Evolutionary conservation across 352 stramenopile genomes (phyloP).

Genomic region (Globisporangium heterothallicum): DNA sequence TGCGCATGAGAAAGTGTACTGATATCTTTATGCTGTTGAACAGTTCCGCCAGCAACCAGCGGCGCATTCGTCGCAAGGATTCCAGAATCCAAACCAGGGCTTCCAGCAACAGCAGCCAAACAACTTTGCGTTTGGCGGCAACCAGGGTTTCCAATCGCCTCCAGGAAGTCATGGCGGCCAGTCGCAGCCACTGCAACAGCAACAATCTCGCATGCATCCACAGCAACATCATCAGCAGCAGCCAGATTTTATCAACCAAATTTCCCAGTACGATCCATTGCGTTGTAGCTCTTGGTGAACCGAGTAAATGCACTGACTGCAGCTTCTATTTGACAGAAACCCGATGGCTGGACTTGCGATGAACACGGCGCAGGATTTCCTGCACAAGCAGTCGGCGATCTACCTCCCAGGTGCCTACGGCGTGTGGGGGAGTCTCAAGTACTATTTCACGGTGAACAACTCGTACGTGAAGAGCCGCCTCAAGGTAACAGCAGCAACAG

Average conservation of each 20-base stretch:
- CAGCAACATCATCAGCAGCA: slow-evolving; percentile 34
- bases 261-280: slow-evolving; percentile 34
- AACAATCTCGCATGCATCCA: slow-evolving; percentile 14
- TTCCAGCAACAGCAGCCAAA: slow-evolving; percentile 15
- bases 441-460: slow-evolving; percentile 90
- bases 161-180: slow-evolving; percentile 13
- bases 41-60: slow-evolving; percentile 30
- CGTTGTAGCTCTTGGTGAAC: too few species aligned
- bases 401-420: slow-evolving; percentile 78
- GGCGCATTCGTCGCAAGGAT: slow-evolving; percentile 30
- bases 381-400: slow-evolving; percentile 77
- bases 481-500: slow-evolving; percentile 41
- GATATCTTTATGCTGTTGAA: background rate
- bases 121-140: slow-evolving; percentile 9
- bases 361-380: slow-evolving; percentile 79
- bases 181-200: slow-evolving; percentile 12
- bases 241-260: slow-evolving; percentile 73
- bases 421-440: slow-evolving; percentile 79
- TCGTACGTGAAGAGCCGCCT: slow-evolving; percentile 84
- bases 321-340: too few species aligned
- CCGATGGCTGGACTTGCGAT: slow-evolving; percentile 82
- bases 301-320: too few species aligned
- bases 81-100: slow-evolving; percentile 15
- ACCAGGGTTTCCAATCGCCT: slow-evolving; percentile 15
- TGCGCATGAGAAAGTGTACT: background rate